Evolutionary conservation across 176 grass and related monocot genomes (phyloP), one percentile per base, ranked within the genome.

Genomic region (Oryza meridionalis): DNA sequence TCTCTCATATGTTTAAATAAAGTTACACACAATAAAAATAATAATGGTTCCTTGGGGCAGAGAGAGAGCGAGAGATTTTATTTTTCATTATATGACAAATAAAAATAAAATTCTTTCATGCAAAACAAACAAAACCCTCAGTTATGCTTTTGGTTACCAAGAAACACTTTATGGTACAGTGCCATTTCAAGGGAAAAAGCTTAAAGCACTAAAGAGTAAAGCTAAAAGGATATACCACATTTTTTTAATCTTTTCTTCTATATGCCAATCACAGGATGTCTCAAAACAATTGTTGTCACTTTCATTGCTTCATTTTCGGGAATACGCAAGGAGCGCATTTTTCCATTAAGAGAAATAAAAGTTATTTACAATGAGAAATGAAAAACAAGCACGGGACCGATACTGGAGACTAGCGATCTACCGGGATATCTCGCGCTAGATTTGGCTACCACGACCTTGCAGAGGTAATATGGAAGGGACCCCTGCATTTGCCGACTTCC

Each of bases 181-280:
- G 33, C 61, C 35, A 80, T 75, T 38, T 63, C 21, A 75, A 69
- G 12, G 15, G 33, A 16, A 74, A 84, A 29, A 21, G 32, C 5
- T 62, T 79, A 81, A 81, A 85, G 63, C 50, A 89, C 31, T 69
- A 49, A 80, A 79, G 75, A 59, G 69, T 22, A 73, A 67, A 67
- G 9, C 16, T 51, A 38, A 77, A 74, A 64, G 62, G 13, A 37
- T 3, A 42, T 74, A n/a, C 4, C 68, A 15, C 35, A 32, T 5
- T 74, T 74, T 37, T 74, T 55, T 21, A 19, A 63, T 9, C 11
- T 47, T 67, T 68, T 55, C 72, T 42, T 77, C 8, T 78, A 45
- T 64, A 6, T 51, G 65, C 29, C 40, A 73, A 74, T 74, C 26
- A 4, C 59, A 80, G 13, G 19, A 17, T 21, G 13, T 27, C 67